A percentile compares a stretch with the other conserved stretches of the same genome.
Evolutionary conservation across 2,329 filamentous ascomycete species (phyloP).

Genomic region (Venturia effusa): DNA sequence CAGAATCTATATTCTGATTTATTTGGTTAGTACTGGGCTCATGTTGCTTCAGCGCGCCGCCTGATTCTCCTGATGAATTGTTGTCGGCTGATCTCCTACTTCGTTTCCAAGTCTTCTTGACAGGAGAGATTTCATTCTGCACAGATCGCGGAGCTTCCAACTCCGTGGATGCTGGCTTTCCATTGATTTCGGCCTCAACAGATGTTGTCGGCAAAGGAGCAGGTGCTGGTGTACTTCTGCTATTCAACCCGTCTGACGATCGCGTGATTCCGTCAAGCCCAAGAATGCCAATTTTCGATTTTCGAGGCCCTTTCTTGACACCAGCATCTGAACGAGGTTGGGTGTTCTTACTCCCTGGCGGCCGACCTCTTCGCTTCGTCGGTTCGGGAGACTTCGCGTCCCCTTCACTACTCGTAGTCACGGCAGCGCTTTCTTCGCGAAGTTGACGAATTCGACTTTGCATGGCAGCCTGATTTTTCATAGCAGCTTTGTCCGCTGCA

Average conservation of each 20-base stretch:
- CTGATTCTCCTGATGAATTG: not conserved
- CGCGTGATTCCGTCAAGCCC: not conserved
- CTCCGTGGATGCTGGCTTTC: not conserved
- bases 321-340: slow-evolving; percentile 36
- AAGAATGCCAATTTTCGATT: not conserved
- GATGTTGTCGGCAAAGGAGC: not conserved
- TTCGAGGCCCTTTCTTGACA: slow-evolving; percentile 37
- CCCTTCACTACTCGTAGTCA: slow-evolving; percentile 13
- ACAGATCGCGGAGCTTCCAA: not conserved
- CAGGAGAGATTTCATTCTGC: not conserved
- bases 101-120: not conserved
- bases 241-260: not conserved
- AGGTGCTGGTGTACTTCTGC: not conserved
- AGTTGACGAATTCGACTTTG: slow-evolving; percentile 10
- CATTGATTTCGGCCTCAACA: not conserved
- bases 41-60: not conserved
- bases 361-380: slow-evolving; percentile 23
- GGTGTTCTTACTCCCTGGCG: slow-evolving; percentile 37
- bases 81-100: not conserved
- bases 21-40: not conserved
- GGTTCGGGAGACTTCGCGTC: slow-evolving; percentile 7
- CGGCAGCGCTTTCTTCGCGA: slow-evolving; percentile 11
- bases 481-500: slow-evolving; percentile 7
- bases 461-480: slow-evolving; percentile 1
- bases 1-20: not conserved